These are phyloP conservation scores for Colletotrichum noveboracense DNA, from an alignment of 2,329 filamentous ascomycete genomes.

Conservation along the genomic window DNA sequence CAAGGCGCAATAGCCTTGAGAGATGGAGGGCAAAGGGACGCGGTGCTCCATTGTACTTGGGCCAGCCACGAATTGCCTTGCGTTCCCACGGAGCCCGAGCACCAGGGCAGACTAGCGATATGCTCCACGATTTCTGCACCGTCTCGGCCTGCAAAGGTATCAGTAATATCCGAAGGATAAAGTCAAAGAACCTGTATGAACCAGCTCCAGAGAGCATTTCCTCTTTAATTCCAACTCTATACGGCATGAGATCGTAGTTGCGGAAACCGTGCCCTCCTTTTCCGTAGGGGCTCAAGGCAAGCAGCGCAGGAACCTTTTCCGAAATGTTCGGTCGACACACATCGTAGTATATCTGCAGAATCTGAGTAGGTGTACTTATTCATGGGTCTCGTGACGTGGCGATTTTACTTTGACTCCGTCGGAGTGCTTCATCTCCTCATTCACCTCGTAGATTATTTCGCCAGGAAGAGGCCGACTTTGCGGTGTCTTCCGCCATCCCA, in stretches of 20 bases:
- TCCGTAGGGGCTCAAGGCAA: background rate
- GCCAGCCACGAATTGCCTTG: background rate
- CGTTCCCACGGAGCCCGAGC: background rate
- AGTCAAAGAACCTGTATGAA: rapidly evolving
- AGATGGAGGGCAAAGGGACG: background rate
- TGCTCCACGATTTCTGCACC: background rate
- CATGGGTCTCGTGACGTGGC: rapidly evolving
- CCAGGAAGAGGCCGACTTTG: background rate
- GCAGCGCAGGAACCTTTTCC: background rate
- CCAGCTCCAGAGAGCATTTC: background rate
- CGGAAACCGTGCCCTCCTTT: background rate
- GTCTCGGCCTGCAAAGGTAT: background rate
- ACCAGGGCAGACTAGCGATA: background rate
- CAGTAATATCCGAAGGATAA: background rate
- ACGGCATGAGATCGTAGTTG: background rate
- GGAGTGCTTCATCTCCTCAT: background rate
- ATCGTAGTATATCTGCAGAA: background rate
- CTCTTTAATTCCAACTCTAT: background rate
- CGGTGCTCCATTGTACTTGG: background rate
- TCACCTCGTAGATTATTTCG: background rate
- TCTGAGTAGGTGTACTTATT: rapidly evolving
- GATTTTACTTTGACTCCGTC: background rate
- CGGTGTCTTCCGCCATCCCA: background rate
- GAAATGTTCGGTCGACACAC: background rate
- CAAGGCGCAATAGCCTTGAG: background rate